Conservation (phyloP, 257 asterid genomes). For the Solanum peruvianum region DNA sequence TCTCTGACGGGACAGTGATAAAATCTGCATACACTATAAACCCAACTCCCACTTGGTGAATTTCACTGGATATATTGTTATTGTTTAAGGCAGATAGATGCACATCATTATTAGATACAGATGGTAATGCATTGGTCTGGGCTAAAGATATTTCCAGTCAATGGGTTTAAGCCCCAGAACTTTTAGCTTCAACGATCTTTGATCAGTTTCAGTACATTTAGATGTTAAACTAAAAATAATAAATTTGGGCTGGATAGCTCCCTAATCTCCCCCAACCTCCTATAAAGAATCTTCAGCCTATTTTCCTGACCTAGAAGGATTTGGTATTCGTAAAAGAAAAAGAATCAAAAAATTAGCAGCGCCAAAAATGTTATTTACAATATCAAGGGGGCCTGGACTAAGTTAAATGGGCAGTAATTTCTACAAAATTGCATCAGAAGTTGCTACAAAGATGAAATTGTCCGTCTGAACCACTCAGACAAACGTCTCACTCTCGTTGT, state of each 20-base stretch:
- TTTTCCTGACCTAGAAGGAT: neutral
- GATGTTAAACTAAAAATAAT: neutral
- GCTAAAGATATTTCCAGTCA: neutral
- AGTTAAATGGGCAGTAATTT: neutral
- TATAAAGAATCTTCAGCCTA: neutral
- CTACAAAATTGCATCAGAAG: conserved; percentile 57
- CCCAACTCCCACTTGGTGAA: neutral
- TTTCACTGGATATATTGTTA: neutral
- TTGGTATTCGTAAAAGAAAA: neutral
- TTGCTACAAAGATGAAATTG: conserved; percentile 34
- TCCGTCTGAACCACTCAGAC: conserved; percentile 63
- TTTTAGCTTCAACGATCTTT: neutral
- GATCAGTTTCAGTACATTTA: neutral
- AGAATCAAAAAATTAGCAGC: neutral
- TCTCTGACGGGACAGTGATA: neutral
- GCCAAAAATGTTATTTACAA: neutral
- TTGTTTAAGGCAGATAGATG: neutral
- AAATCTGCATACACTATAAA: neutral
- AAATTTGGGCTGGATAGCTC: neutral
- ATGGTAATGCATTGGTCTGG: neutral
- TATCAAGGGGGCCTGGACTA: neutral
- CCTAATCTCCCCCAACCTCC: neutral
- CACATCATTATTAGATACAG: neutral
- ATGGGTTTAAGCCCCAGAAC: neutral
- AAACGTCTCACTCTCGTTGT: conserved; percentile 44